A percentile compares a stretch with the other conserved stretches of the same genome.
These are phyloP conservation scores for Dendrobium officinale DNA, from an alignment of 106 monocot genomes.

Conservation along the genomic window DNA sequence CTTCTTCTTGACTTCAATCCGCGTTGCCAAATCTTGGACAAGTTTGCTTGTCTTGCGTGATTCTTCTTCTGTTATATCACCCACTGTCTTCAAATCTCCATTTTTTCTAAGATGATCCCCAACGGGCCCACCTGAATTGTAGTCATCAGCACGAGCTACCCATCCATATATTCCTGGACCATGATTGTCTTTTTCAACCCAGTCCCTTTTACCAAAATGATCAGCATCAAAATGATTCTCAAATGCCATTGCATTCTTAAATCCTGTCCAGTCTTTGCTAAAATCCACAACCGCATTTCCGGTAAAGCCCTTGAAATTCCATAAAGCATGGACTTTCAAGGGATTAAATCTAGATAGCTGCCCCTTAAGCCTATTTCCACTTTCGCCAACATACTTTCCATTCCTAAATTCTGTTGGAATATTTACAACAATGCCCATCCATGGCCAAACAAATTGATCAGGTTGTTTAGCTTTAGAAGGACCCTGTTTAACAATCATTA, in stretches of 20 bases:
- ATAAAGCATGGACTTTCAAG: constrained; percentile 13
- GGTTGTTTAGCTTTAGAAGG: constrained; percentile 9
- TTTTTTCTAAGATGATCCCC: constrained; percentile 41
- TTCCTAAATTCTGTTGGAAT: constrained; percentile 20
- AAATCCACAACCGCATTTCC: constrained; percentile 34
- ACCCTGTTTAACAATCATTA: neutral
- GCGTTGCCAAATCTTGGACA: constrained; percentile 32
- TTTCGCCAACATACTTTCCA: constrained; percentile 30
- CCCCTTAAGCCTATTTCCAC: constrained; percentile 9
- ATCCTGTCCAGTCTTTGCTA: constrained; percentile 46
- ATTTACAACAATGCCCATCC: constrained; percentile 47
- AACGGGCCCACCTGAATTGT: constrained; percentile 27
- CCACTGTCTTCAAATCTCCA: constrained; percentile 54
- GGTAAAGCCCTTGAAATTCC: neutral
- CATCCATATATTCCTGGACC: constrained; percentile 47
- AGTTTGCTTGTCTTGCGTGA: constrained; percentile 33
- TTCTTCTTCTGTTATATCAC: constrained; percentile 37
- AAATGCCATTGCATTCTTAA: constrained; percentile 55
- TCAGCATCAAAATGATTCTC: constrained; percentile 40
- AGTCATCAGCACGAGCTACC: constrained; percentile 62
- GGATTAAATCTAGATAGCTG: constrained; percentile 32
- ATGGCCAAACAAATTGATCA: constrained; percentile 57
- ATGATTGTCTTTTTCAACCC: constrained; percentile 22
- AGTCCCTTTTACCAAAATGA: constrained; percentile 30
- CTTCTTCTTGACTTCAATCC: constrained; percentile 43